These are phyloP conservation scores for Oryza meridionalis DNA, from an alignment of 176 grass and related monocot species.

Conservation along the genomic window DNA sequence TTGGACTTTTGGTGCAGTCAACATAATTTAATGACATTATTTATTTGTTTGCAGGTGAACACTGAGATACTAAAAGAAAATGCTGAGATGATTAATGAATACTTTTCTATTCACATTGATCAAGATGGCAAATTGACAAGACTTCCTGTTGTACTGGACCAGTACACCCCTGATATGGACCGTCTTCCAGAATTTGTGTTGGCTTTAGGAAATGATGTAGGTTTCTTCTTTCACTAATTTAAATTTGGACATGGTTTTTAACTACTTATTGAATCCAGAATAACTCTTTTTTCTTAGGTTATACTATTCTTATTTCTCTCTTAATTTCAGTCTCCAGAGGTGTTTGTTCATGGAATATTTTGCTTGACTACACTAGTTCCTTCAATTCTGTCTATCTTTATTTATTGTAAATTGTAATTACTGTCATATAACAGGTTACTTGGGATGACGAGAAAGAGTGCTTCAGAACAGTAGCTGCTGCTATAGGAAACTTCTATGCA, in stretches of 20 bases:
- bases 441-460: constrained; percentile 94
- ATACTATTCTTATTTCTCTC: neutral
- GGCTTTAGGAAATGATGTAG: constrained; percentile 83
- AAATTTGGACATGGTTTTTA: neutral
- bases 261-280: neutral
- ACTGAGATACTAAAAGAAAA: constrained; percentile 82
- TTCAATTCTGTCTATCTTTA: constrained; percentile 6
- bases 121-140: constrained; percentile 72
- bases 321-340: neutral
- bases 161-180: constrained; percentile 92
- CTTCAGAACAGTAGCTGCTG: constrained; percentile 77
- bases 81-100: constrained; percentile 81
- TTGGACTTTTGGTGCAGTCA: constrained; percentile 4
- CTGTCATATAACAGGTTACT: constrained; percentile 55
- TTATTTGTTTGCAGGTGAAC: constrained; percentile 61
- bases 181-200: constrained; percentile 84
- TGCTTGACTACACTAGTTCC: constrained; percentile 8
- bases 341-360: constrained; percentile 32
- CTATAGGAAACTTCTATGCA: constrained; percentile 88
- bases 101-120: constrained; percentile 81
- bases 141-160: constrained; percentile 94
- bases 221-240: constrained; percentile 44
- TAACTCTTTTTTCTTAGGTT: constrained; percentile 18
- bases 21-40: neutral
- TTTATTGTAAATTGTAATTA: constrained; percentile 8